These are phyloP conservation scores for Wickerhamiella vanderwaltii DNA, from an alignment of 805 yeast species.

Conservation along the genomic window DNA sequence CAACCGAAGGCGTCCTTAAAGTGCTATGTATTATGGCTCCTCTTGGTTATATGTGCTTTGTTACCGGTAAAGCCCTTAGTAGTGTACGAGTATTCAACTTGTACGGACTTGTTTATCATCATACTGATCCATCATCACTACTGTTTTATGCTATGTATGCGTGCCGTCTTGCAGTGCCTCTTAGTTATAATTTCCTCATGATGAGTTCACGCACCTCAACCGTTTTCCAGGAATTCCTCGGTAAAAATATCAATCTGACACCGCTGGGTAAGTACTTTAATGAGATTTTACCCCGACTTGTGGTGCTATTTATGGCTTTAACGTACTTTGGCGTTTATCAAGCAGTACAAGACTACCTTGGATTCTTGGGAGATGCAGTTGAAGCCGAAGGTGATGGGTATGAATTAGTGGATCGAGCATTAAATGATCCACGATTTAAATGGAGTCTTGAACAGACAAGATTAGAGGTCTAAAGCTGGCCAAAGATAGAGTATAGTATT, in stretches of 20 bases:
- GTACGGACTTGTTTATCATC: slow-evolving; percentile 59
- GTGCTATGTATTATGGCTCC: slow-evolving; percentile 34
- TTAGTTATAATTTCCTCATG: slow-evolving; percentile 66
- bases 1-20: slow-evolving; percentile 32
- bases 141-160: slow-evolving; percentile 71
- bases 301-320: slow-evolving; percentile 55
- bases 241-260: slow-evolving; percentile 61
- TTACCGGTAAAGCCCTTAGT: slow-evolving; percentile 54
- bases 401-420: slow-evolving; percentile 25
- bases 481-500: background rate
- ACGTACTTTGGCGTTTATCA: slow-evolving; percentile 60
- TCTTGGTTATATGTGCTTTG: slow-evolving; percentile 54
- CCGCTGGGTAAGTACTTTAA: slow-evolving; percentile 62
- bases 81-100: slow-evolving; percentile 58
- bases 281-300: slow-evolving; percentile 61
- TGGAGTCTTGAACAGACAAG: slow-evolving; percentile 15
- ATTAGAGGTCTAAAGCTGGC: slow-evolving; percentile 2
- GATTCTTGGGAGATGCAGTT: slow-evolving; percentile 28
- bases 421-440: slow-evolving; percentile 21
- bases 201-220: slow-evolving; percentile 40
- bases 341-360: slow-evolving; percentile 35
- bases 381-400: slow-evolving; percentile 26
- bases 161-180: slow-evolving; percentile 69
- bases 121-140: slow-evolving; percentile 63
- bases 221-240: slow-evolving; percentile 61